A percentile compares a stretch with the other conserved stretches of the same genome.
These are phyloP conservation scores for Viridothelium virens DNA, from an alignment of 495 filamentous ascomycete species.

Conservation along the genomic window DNA sequence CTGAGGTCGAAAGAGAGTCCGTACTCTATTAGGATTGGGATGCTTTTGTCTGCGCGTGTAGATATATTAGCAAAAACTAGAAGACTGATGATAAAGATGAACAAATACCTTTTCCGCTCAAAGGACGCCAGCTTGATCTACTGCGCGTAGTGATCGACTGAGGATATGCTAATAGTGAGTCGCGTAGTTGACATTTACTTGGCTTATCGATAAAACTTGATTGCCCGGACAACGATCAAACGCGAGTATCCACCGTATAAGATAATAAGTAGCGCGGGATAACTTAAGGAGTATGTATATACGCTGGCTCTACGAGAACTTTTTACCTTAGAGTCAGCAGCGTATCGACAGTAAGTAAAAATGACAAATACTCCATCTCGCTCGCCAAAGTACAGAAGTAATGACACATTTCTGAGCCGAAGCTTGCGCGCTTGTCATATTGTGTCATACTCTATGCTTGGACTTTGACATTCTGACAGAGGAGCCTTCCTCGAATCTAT, in stretches of 20 bases:
- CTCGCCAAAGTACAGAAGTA: no score
- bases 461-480: not conserved
- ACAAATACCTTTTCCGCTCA: not conserved
- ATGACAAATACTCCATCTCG: no score
- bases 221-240: slow-evolving; percentile 1
- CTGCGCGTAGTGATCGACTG: not conserved
- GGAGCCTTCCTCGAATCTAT: no score
- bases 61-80: not conserved
- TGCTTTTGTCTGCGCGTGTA: not conserved
- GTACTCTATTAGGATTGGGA: not conserved
- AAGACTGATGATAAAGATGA: not conserved
- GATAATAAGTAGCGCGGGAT: not conserved
- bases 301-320: no score
- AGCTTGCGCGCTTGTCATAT: no score
- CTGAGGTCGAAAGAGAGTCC: not conserved
- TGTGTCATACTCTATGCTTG: not conserved
- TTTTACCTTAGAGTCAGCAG: no score
- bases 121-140: not conserved
- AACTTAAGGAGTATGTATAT: no score
- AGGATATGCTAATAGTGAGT: not conserved
- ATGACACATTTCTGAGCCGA: no score
- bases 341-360: no score
- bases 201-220: not conserved
- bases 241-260: not conserved
- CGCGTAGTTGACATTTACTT: not conserved